A percentile compares a stretch with the other conserved stretches of the same genome.
phyloP scores from a whole-genome alignment of 441 rosid genomes.

The Gossypium trilobum region DNA sequence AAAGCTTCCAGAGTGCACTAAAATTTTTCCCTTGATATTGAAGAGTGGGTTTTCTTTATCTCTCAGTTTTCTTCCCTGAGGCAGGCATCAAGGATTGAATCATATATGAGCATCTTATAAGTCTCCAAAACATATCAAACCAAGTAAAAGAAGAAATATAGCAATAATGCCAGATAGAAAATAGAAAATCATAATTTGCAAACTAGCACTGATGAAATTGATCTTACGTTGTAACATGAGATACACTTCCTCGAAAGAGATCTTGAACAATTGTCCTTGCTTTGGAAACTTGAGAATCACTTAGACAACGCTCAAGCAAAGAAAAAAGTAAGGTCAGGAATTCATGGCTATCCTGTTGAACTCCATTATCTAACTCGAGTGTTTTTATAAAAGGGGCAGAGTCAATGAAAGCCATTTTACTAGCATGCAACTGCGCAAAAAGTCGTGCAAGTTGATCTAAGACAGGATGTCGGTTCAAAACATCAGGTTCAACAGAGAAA shows the following conservation, averaged over 20 bases:
- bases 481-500: conserved; percentile 71
- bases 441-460: conserved; percentile 79
- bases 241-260: conserved; percentile 94
- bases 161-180: neutral
- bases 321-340: conserved; percentile 85
- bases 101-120: neutral
- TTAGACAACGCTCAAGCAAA: conserved; percentile 81
- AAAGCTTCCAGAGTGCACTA: neutral
- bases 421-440: conserved; percentile 75
- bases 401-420: conserved; percentile 78
- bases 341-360: conserved; percentile 97
- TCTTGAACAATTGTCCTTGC: conserved; percentile 81
- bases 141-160: neutral
- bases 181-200: conserved; percentile 6
- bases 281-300: conserved; percentile 50
- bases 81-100: neutral
- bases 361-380: conserved; percentile 84
- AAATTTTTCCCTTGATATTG: neutral
- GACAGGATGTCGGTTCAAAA: conserved; percentile 65
- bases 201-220: neutral
- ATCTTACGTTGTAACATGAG: conserved; percentile 95
- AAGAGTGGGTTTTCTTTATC: neutral
- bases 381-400: conserved; percentile 90
- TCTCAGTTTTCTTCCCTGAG: neutral
- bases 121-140: neutral